A percentile compares a stretch with the other conserved stretches of the same genome.
phyloP scores from a whole-genome alignment of 2,329 filamentous ascomycete species.

The Aureobasidium melanogenum region DNA sequence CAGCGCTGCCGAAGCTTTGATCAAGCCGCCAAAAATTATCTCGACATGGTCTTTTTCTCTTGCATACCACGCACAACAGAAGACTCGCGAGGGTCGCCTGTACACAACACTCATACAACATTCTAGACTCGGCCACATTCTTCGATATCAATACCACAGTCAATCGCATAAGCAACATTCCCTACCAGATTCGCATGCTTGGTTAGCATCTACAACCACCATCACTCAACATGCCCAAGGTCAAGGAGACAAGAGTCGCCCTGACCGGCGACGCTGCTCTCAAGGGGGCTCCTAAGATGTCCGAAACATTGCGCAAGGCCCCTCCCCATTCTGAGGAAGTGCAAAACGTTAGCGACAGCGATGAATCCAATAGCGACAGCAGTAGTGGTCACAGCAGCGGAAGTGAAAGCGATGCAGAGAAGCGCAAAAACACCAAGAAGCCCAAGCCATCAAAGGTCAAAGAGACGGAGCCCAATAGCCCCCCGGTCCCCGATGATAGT shows the following conservation, averaged over 20 bases:
- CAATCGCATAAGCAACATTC: background rate
- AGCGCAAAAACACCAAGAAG: conserved; percentile 18
- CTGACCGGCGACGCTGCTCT: conserved; percentile 25
- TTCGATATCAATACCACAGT: background rate
- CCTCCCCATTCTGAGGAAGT: conserved; percentile 24
- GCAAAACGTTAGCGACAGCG: conserved; percentile 22
- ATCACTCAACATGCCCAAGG: conserved; percentile 24
- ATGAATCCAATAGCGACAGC: conserved; percentile 22
- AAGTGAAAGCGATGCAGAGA: conserved; percentile 26
- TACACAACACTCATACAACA: background rate
- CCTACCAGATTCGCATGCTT: background rate
- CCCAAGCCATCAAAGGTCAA: conserved; percentile 18
- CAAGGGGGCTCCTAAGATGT: conserved; percentile 17
- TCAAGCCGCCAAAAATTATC: conserved; percentile 25
- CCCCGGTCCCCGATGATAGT: conserved; percentile 18
- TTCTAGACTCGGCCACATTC: background rate
- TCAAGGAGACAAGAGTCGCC: conserved; percentile 27
- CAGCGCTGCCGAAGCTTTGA: conserved; percentile 17
- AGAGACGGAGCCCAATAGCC: conserved; percentile 17
- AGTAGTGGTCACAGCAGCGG: conserved; percentile 23
- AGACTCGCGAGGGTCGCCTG: background rate
- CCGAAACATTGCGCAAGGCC: conserved; percentile 18
- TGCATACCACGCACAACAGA: background rate
- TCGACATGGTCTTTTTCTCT: conserved; percentile 3
- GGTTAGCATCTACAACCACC: background rate